phyloP scores from a whole-genome alignment of 1,284 basidiomycete species.

The Ustilago xerochloae region DNA sequence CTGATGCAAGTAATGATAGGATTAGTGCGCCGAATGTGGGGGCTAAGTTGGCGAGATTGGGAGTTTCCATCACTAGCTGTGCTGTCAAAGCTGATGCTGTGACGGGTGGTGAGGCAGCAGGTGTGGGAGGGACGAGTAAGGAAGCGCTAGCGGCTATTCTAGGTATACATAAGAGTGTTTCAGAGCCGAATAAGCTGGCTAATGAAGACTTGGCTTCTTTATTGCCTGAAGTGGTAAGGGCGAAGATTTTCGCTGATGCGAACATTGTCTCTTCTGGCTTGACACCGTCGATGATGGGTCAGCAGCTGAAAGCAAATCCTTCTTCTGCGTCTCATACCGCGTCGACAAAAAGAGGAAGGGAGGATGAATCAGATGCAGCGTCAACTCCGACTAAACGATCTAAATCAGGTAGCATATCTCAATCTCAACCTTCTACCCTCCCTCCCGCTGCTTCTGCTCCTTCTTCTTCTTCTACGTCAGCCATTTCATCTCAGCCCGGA shows the following conservation, averaged over 20 bases:
- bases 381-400: conserved; percentile 35
- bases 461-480: neutral
- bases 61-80: conserved; percentile 36
- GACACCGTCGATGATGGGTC: conserved; percentile 6
- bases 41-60: conserved; percentile 16
- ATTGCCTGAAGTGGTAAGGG: conserved; percentile 24
- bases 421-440: conserved; percentile 3
- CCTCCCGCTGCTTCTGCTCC: neutral
- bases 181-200: conserved; percentile 32
- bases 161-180: conserved; percentile 35
- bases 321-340: neutral
- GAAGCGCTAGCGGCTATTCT: conserved; percentile 33
- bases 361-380: conserved; percentile 11
- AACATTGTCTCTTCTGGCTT: conserved; percentile 39
- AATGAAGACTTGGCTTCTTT: conserved; percentile 35
- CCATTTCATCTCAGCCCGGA: no score
- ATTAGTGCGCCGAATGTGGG: conserved; percentile 8
- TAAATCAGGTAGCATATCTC: conserved; percentile 41
- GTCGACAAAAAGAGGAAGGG: conserved; percentile 31
- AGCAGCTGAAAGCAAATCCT: neutral
- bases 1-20: conserved; percentile 24
- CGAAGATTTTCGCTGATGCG: conserved; percentile 33
- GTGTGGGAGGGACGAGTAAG: conserved; percentile 1
- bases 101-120: no score
- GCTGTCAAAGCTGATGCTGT: conserved; percentile 19